Conservation (phyloP, 2,329 filamentous ascomycete genomes). For the Fusarium concolor region DNA sequence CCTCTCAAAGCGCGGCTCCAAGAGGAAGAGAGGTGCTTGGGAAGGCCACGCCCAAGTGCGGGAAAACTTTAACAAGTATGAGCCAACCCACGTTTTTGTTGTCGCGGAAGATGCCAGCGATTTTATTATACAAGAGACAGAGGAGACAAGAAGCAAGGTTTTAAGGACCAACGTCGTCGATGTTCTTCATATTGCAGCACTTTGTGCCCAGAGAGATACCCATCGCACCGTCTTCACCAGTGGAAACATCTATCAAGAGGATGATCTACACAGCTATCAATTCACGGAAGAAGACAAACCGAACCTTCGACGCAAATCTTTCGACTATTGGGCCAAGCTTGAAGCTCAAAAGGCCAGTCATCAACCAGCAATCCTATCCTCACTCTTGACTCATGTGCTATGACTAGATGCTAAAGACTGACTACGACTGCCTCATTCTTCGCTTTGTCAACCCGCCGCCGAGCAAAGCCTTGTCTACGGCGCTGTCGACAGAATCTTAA, state of each 20-base stretch:
- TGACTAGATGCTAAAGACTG: conserved; percentile 68
- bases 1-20: too few species aligned
- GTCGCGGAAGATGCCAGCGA: too few species aligned
- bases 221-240: conserved; percentile 75
- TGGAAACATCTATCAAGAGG: conserved; percentile 74
- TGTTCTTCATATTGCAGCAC: conserved; percentile 71
- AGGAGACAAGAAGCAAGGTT: conserved; percentile 72
- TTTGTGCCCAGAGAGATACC: conserved; percentile 67
- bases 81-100: too few species aligned
- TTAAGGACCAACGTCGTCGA: conserved; percentile 75
- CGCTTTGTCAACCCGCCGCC: conserved; percentile 76
- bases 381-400: background rate
- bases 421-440: conserved; percentile 71
- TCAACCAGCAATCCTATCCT: too few species aligned
- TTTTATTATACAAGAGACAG: too few species aligned
- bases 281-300: too few species aligned
- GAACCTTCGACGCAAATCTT: too few species aligned
- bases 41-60: too few species aligned
- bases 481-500: conserved; percentile 75
- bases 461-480: conserved; percentile 67
- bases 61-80: too few species aligned
- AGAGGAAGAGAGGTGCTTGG: too few species aligned
- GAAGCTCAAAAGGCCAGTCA: conserved; percentile 63
- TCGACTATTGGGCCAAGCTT: too few species aligned
- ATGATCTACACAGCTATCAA: too few species aligned